These are phyloP conservation scores for Sclerotinia subarctica DNA, from an alignment of 2,329 filamentous ascomycete genomes.

Conservation along the genomic window DNA sequence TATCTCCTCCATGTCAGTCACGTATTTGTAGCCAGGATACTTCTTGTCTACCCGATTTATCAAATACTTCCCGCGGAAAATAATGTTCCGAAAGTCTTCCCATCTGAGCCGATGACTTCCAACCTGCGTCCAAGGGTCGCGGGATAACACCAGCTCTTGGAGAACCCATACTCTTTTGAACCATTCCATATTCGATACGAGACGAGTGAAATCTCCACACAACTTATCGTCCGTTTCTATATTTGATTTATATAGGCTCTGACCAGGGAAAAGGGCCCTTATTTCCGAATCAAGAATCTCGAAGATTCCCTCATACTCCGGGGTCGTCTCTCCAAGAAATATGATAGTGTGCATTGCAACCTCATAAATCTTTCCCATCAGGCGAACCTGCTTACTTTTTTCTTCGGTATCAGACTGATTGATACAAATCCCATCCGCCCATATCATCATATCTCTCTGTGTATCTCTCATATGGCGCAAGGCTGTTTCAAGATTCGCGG, in stretches of 20 bases:
- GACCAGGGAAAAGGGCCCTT: accelerated
- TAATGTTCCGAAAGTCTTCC: accelerated
- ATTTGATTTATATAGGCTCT: too few relatives aligned
- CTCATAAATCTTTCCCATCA: neutral
- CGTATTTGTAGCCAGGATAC: too few relatives aligned
- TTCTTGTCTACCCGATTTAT: too few relatives aligned
- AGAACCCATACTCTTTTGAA: neutral
- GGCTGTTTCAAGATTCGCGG: neutral
- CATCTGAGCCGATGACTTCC: neutral
- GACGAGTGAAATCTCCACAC: neutral
- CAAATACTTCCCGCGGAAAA: too few relatives aligned
- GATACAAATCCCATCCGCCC: neutral
- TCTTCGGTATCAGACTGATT: neutral
- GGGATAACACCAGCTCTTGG: neutral
- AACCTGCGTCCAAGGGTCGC: neutral
- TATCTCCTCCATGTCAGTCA: accelerated
- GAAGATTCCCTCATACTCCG: neutral
- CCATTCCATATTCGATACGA: neutral
- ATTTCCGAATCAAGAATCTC: neutral
- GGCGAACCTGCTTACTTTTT: neutral
- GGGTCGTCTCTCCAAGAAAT: neutral
- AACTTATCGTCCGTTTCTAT: too few relatives aligned
- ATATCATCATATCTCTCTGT: neutral
- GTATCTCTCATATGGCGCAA: neutral
- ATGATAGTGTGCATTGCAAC: neutral